Evolutionary conservation across 1,139 yeast species (phyloP).

Genomic region (Yamadazyma triangularis): DNA sequence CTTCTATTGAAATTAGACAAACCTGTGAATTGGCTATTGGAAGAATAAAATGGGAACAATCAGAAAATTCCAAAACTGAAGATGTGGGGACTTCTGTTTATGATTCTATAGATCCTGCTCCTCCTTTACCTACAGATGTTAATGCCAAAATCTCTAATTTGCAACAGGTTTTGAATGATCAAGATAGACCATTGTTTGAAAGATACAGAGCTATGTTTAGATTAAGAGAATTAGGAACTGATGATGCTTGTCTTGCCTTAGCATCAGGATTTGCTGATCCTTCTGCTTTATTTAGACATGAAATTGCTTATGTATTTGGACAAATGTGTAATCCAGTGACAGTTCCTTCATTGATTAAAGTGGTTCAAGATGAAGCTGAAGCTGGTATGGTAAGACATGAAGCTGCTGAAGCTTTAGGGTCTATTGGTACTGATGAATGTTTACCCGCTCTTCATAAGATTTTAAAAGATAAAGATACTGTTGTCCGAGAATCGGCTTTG

Average conservation of each 20-base stretch:
- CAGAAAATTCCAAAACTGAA: slow-evolving; percentile 61
- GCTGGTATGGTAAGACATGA: slow-evolving; percentile 99
- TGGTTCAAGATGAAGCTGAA: slow-evolving; percentile 69
- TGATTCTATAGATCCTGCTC: slow-evolving; percentile 95
- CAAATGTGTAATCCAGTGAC: slow-evolving; percentile 93
- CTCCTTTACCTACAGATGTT: slow-evolving; percentile 74
- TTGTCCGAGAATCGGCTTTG: slow-evolving; percentile 92
- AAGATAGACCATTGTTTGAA: slow-evolving; percentile 74
- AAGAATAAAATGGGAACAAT: slow-evolving; percentile 88
- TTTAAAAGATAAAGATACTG: slow-evolving; percentile 76
- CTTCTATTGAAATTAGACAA: slow-evolving; percentile 84
- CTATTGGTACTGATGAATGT: slow-evolving; percentile 96
- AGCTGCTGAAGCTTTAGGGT: slow-evolving; percentile 98
- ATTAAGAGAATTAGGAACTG: slow-evolving; percentile 88
- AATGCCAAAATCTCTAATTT: slow-evolving; percentile 59
- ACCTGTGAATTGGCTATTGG: slow-evolving; percentile 97
- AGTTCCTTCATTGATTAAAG: slow-evolving; percentile 81
- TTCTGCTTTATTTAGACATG: slow-evolving; percentile 93
- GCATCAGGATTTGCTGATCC: slow-evolving; percentile 88
- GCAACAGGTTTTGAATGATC: slow-evolving; percentile 68
- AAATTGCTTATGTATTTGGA: slow-evolving; percentile 96
- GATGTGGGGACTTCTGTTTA: slow-evolving; percentile 71
- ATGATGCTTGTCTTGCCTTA: slow-evolving; percentile 87
- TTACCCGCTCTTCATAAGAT: slow-evolving; percentile 79
- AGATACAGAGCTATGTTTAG: slow-evolving; percentile 99